phyloP scores from a whole-genome alignment of 495 filamentous ascomycete genomes.

The Aspergillus egyptiacus region DNA sequence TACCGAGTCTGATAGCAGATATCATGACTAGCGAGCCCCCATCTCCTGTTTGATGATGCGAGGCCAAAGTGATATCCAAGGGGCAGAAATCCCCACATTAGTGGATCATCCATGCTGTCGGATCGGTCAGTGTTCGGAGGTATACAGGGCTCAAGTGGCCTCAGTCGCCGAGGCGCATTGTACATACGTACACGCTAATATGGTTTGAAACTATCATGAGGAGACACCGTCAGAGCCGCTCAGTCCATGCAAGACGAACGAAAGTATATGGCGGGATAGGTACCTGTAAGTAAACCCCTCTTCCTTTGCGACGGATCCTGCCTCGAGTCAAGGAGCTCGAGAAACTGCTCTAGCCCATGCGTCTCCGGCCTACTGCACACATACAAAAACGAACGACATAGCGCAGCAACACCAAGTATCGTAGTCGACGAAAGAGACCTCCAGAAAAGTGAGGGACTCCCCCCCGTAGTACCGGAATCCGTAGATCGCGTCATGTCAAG shows the following conservation, averaged over 20 bases:
- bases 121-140: conserved; percentile 25
- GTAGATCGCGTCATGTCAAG: conserved; percentile 26
- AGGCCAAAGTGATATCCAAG: conserved; percentile 58
- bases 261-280: background rate
- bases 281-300: conserved; percentile 83
- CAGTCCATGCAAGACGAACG: background rate
- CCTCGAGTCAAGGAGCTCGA: conserved; percentile 67
- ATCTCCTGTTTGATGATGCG: conserved; percentile 62
- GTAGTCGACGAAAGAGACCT: conserved; percentile 37
- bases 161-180: conserved; percentile 12
- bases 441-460: conserved; percentile 41
- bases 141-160: background rate
- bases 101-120: conserved; percentile 81
- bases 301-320: conserved; percentile 60
- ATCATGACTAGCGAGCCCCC: conserved; percentile 86
- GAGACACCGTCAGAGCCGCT: conserved; percentile 12
- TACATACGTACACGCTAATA: conserved; percentile 80
- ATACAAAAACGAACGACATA: conserved; percentile 45
- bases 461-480: conserved; percentile 38
- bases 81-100: conserved; percentile 87
- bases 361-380: conserved; percentile 48
- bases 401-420: conserved; percentile 39
- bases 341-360: conserved; percentile 66
- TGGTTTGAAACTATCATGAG: conserved; percentile 77
- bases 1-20: conserved; percentile 62